Percentiles rank a stretch among this genome's conserved stretches.
Conservation (phyloP, 106 monocot species). For the Posidonia australis region DNA sequence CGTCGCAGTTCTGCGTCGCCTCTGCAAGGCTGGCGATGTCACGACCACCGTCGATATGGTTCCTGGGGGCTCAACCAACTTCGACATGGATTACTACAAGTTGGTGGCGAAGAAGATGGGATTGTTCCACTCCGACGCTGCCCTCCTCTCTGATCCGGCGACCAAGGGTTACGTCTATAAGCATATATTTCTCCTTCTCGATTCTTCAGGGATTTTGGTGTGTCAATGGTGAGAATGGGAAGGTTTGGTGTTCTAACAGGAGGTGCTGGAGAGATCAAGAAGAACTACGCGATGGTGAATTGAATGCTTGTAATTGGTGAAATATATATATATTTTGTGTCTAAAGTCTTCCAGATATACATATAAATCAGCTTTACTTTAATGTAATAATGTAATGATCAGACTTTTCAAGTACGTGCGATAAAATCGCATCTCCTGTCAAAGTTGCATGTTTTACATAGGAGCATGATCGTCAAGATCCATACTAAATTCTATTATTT, state of each 20-base stretch:
- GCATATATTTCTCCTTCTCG: too few species aligned
- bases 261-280: slow-evolving; percentile 22
- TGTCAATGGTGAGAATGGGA: slow-evolving; percentile 39
- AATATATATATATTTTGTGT: too few species aligned
- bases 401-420: too few species aligned
- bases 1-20: background rate
- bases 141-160: background rate
- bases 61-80: slow-evolving; percentile 6
- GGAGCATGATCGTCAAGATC: too few species aligned
- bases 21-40: slow-evolving; percentile 14
- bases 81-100: slow-evolving; percentile 13
- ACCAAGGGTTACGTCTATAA: slow-evolving; percentile 3
- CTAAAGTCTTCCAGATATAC: too few species aligned
- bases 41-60: slow-evolving; percentile 17
- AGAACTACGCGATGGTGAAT: slow-evolving; percentile 18
- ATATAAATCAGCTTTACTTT: too few species aligned
- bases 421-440: too few species aligned
- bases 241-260: slow-evolving; percentile 23
- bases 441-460: too few species aligned
- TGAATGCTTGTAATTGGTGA: too few species aligned
- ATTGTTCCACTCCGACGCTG: slow-evolving; percentile 12
- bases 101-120: background rate
- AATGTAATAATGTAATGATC: too few species aligned
- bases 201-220: slow-evolving; percentile 29
- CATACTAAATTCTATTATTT: too few species aligned